phyloP scores from a whole-genome alignment of 257 asterid species.

The Coffea canephora region DNA sequence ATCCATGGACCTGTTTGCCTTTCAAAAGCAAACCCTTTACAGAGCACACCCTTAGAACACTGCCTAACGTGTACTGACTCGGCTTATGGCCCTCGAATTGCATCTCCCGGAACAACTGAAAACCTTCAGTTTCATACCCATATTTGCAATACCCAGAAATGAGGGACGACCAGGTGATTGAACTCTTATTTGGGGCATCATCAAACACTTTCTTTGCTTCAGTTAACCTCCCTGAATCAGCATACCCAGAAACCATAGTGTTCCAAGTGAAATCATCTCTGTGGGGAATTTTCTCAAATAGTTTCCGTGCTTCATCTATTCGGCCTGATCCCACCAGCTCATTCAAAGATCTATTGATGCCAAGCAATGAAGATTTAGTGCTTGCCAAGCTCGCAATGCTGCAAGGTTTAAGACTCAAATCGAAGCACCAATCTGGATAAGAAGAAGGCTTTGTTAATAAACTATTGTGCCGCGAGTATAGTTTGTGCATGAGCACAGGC shows the following conservation, averaged over 20 bases:
- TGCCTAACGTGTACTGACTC: slow-evolving; percentile 59
- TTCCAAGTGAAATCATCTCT: slow-evolving; percentile 73
- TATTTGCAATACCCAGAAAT: slow-evolving; percentile 75
- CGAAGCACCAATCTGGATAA: neutral
- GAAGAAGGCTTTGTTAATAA: neutral
- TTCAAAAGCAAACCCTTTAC: slow-evolving; percentile 47
- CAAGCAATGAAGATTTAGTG: slow-evolving; percentile 22
- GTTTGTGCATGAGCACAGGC: slow-evolving; percentile 9
- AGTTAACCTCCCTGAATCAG: slow-evolving; percentile 44
- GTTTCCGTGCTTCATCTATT: slow-evolving; percentile 54
- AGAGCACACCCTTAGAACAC: slow-evolving; percentile 71
- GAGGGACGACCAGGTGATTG: slow-evolving; percentile 75
- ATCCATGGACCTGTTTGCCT: slow-evolving; percentile 69
- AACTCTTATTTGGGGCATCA: slow-evolving; percentile 41
- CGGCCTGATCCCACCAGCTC: slow-evolving; percentile 36
- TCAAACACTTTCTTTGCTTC: slow-evolving; percentile 62
- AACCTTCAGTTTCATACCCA: slow-evolving; percentile 58
- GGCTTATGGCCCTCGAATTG: slow-evolving; percentile 53
- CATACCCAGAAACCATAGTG: slow-evolving; percentile 52
- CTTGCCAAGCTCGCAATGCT: slow-evolving; percentile 8
- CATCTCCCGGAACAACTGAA: slow-evolving; percentile 61
- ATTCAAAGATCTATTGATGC: slow-evolving; percentile 35
- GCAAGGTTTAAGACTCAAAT: slow-evolving; percentile 14
- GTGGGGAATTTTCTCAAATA: slow-evolving; percentile 70
- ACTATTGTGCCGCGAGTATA: neutral